Evolutionary conservation across 2,329 filamentous ascomycete species (phyloP), one percentile per base, ranked within the genome.

Genomic region (Hypoxylon sp.): DNA sequence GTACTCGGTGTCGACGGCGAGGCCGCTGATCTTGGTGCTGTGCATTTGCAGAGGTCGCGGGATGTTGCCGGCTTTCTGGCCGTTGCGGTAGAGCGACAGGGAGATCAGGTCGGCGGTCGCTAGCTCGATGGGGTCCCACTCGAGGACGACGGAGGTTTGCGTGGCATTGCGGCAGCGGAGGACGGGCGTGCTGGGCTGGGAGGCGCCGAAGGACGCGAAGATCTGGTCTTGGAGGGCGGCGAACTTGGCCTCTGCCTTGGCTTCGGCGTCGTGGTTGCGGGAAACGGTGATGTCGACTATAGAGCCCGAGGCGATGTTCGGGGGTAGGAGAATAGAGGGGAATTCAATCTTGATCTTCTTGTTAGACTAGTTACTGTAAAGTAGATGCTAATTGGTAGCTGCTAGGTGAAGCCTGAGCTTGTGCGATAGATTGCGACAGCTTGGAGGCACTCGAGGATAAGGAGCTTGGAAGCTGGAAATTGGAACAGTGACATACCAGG

Each of bases 261-360:
- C 80, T 82, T 99, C 96, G 65, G 94, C 93, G 59, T 85, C 82
- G 74, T 88, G 85, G 82, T 99, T 99, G 79, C 95, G 93, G 65
- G 91, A 86, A 73, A 99, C 96, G 68, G 93, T 94, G 81, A 99
- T 98, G 81, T 99, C 96, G 80, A 99, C 96, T 76, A 99, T 98
- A 79, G 93, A 97, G 74, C 96, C 96, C 14, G 94, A 97, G 68
- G 93, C 91, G 80, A 99, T 99, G 79, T 97, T 94, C 69, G 93
- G 92, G 1, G 96, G 96, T 14, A 99, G 90, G 53, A 99, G 92
- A 72, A 99, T 97, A 50, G 96, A 98, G 36, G 96, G 96, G 78
- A 99, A 99, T 80, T 99, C 96, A 79, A 99, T 98, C 95, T 98
- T 79, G 32, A 70, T 62, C 25, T 30, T 32, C 38, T 25, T 17